Base-by-base conservation (phyloP, 2,329 filamentous ascomycete species). In the Mollisia scopiformis region DNA sequence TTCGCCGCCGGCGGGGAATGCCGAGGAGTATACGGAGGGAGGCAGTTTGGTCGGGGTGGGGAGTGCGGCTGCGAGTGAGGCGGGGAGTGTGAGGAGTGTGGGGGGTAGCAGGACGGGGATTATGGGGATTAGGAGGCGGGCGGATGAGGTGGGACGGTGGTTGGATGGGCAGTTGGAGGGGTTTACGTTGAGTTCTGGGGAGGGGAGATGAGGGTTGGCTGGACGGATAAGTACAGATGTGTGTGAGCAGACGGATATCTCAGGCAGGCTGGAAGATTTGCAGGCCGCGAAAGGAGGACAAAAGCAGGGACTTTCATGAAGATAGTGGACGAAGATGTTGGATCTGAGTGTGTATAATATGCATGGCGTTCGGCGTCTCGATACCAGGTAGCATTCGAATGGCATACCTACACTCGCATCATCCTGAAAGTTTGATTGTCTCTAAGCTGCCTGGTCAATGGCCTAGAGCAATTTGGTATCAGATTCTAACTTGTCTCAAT, bases 131-230 rank as follows among this genome's bases (percentile, higher is more conserved):
- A 78, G 84, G 60, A 78, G 81, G 59, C 83, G 85, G 59, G 83
- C 84, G 3, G 83, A 85, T 66, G 84, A 88, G 64, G 75, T 88
- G 58, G 84, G 83, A 25, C 75, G 78, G 57, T 86, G 83, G 80
- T 72, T 89, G 65, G 85, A 89, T 64, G 82, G 82, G n/a, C 83
- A 83, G 74, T 76, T 89, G 6, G 82, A 82, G 43, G 71, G 70
- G 10, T 73, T 74, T 59, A 52, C 46, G n/a, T 56, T 72, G 59
- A 68, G 67, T 57, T 55, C 65, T 47, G 64, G 57, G 11, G 69
- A 70, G 25, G 62, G 61, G 33, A 58, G 67, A 52, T 70, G 63
- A 68, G 23, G n/a, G 13, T 8, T 43, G 35, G 25, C 27, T 43
- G 10, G n/a, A 23, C 6, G 30, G 16, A 16, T 0, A 47, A 25